phyloP scores from a whole-genome alignment of 179 eudicot genomes.

The Beta macrorhiza region DNA sequence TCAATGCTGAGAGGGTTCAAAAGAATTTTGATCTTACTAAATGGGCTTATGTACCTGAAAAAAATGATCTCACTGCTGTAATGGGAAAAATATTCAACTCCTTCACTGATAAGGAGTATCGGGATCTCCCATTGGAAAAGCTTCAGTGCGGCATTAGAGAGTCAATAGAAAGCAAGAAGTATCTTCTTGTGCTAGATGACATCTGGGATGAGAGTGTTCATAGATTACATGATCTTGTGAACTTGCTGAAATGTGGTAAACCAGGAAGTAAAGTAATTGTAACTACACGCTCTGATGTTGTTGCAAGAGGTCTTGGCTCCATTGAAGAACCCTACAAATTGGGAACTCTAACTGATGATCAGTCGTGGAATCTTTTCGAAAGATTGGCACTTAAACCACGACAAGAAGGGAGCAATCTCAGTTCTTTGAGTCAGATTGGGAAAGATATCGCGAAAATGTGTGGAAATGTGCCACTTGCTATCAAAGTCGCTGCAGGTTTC shows the following conservation, averaged over 20 bases:
- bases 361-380: conserved; percentile 32
- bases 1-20: conserved; percentile 18
- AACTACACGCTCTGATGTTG: conserved; percentile 18
- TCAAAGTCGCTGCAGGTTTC: conserved; percentile 20
- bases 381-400: neutral
- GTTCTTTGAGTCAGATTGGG: conserved; percentile 3
- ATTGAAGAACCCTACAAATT: neutral
- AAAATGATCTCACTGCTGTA: neutral
- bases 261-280: conserved; percentile 22
- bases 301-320: conserved; percentile 10
- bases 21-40: conserved; percentile 18
- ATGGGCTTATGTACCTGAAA: neutral
- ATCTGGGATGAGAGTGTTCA: conserved; percentile 13
- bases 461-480: conserved; percentile 33
- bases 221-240: conserved; percentile 7
- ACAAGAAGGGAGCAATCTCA: neutral
- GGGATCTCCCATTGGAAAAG: neutral
- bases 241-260: conserved; percentile 10
- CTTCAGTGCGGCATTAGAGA: neutral
- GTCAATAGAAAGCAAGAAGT: neutral
- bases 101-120: neutral
- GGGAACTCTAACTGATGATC: conserved; percentile 3
- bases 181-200: conserved; percentile 21
- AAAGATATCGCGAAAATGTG: conserved; percentile 25
- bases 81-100: neutral